A percentile compares a stretch with the other conserved stretches of the same genome.
phyloP scores from a whole-genome alignment of 176 grass and related monocot species.

The Cenchrus fungigraminus region DNA sequence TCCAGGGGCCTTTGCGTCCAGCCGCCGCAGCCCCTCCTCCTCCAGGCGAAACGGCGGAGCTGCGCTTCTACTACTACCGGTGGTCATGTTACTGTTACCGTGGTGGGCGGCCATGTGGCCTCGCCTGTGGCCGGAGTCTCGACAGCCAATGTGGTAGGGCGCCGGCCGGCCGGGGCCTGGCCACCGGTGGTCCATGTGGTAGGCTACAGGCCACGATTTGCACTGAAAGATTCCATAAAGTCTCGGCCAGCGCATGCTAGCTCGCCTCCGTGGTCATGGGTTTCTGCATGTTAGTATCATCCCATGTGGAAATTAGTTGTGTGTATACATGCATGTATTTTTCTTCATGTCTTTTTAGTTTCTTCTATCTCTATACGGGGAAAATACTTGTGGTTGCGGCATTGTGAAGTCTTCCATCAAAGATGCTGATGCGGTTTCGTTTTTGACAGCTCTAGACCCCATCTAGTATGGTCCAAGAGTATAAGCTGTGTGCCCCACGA shows the following conservation, averaged over 20 bases:
- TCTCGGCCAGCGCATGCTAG: constrained; percentile 28
- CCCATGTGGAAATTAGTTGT: background rate
- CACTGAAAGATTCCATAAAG: constrained; percentile 45
- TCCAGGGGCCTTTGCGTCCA: constrained; percentile 12
- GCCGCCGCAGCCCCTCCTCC: background rate
- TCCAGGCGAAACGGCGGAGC: background rate
- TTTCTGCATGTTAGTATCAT: background rate
- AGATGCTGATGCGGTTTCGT: background rate
- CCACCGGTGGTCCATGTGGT: constrained; percentile 39
- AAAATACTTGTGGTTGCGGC: too few species aligned
- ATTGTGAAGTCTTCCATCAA: background rate
- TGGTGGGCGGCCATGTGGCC: background rate
- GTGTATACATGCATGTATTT: background rate
- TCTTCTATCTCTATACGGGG: background rate
- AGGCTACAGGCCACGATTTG: constrained; percentile 23
- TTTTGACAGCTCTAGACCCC: background rate
- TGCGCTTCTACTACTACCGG: background rate
- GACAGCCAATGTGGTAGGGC: constrained; percentile 25
- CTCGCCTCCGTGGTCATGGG: background rate
- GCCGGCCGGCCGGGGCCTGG: background rate
- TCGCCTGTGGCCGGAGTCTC: background rate
- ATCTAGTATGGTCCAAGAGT: background rate
- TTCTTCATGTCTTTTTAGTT: background rate
- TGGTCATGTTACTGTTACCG: background rate
- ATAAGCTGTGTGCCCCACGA: constrained; percentile 7